Evolutionary conservation across 805 yeast genomes (phyloP).

Genomic region (Monosporozyma aquatica): DNA sequence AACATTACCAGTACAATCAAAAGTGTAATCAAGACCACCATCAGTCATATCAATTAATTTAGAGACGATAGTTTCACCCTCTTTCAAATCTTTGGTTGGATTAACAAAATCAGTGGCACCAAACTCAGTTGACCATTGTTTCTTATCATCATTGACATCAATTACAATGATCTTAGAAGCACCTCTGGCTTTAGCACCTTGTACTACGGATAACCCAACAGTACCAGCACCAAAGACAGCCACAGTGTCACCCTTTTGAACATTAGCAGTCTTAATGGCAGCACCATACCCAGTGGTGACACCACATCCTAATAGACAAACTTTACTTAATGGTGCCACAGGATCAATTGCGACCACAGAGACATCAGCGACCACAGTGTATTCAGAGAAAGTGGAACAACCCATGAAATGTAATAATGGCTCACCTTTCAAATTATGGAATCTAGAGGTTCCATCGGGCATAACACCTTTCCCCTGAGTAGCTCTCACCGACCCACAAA

Average conservation of each 20-base stretch:
- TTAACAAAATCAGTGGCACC: slow-evolving; percentile 95
- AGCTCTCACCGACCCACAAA: slow-evolving; percentile 91
- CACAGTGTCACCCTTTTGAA: slow-evolving; percentile 83
- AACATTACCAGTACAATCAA: slow-evolving; percentile 97
- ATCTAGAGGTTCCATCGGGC: slow-evolving; percentile 97
- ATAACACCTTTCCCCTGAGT: slow-evolving; percentile 97
- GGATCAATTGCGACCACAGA: slow-evolving; percentile 89
- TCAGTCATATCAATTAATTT: slow-evolving; percentile 83
- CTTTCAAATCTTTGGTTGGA: slow-evolving; percentile 59
- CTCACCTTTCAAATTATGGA: slow-evolving; percentile 72
- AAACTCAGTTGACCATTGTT: slow-evolving; percentile 76
- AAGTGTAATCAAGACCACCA: slow-evolving; percentile 94
- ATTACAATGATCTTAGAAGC: slow-evolving; percentile 78
- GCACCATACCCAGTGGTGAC: slow-evolving; percentile 98
- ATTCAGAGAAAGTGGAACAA: slow-evolving; percentile 92
- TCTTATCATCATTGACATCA: slow-evolving; percentile 78
- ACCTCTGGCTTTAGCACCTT: slow-evolving; percentile 80
- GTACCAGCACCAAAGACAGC: slow-evolving; percentile 98
- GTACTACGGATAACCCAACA: slow-evolving; percentile 92
- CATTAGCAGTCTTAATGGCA: slow-evolving; percentile 82
- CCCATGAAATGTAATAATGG: slow-evolving; percentile 92
- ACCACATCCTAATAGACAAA: slow-evolving; percentile 95
- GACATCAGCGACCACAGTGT: slow-evolving; percentile 96
- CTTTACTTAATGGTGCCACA: slow-evolving; percentile 73
- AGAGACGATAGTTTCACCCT: slow-evolving; percentile 69